Evolutionary conservation across 1,284 basidiomycete genomes (phyloP), one percentile per base, ranked within the genome.

Genomic region (Ustilago tritici): DNA sequence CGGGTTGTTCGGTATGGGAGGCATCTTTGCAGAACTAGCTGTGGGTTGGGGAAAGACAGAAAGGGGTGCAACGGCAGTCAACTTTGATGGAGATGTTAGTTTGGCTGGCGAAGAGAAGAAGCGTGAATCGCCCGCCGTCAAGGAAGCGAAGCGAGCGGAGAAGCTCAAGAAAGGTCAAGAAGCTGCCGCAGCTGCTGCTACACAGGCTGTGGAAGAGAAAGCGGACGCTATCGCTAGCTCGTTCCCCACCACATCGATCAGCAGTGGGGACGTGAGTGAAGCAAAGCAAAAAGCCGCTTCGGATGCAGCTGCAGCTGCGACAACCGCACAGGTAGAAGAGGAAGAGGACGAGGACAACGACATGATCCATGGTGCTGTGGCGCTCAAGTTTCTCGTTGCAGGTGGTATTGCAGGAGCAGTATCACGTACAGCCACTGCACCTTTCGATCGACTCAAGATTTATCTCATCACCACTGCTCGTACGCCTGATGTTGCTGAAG

Each of bases 391-490:
- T 87, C 89, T 99, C 52, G 87, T 95, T 14, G 97, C 96, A 1
- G 96, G 97, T 46, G 96, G 96, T 17, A 89, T 97, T 17, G 97
- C 96, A 15, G 96, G 96, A 62, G 93, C 93, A 92, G 95, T 98
- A 23, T 98, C 95, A 19, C 90, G 97, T 76, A 93, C 95, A 41
- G 95, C 94, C 68, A 99, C 97, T 0, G 97, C 97, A 6, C 97
- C 97, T 0, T 98, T 99, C 80, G 97, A 99, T 87, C 91, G 97
- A 65, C 89, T 99, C 56, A 99, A 98, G 87, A 91, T 99, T 64
- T 99, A 97, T 87, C 90, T 99, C 65, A 99, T 99, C 77, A 99
- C 96, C 4, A 50, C 90, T 90, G 83, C 87, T 38, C 65, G 79
- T 15, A 62, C 82, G 3, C 38, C 55, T n/a, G 60, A 67, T 2